Conservation (phyloP, 306 rosid species). For the Glycine latifolia region DNA sequence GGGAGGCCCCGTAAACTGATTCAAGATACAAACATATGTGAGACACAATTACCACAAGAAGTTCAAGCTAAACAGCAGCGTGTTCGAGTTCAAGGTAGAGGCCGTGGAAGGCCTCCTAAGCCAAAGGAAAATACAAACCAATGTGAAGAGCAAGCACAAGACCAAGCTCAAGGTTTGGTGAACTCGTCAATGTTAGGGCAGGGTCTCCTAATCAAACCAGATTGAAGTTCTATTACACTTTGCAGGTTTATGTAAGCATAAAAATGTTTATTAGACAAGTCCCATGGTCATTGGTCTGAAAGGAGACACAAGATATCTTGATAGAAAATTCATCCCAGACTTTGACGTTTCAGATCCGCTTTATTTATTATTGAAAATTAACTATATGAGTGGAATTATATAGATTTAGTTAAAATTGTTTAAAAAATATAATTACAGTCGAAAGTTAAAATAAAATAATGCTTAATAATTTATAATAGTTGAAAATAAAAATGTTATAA, state of each 20-base stretch:
- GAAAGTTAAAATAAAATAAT: no score
- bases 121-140: not conserved
- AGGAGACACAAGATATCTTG: no score
- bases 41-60: not conserved
- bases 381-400: no score
- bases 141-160: not conserved
- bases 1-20: conserved; percentile 10
- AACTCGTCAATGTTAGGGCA: not conserved
- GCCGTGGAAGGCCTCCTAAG: conserved; percentile 5
- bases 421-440: no score
- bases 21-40: not conserved
- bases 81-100: not conserved
- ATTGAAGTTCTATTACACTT: not conserved
- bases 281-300: no score
- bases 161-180: conserved; percentile 9
- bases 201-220: not conserved
- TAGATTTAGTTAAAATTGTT: no score
- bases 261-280: no score
- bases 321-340: no score
- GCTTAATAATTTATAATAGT: no score
- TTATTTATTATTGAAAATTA: no score
- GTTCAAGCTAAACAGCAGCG: not conserved
- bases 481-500: no score
- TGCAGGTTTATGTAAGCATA: not conserved
- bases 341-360: no score